Percentiles rank a stretch among this genome's conserved stretches.
Evolutionary conservation across 2,329 filamentous ascomycete genomes (phyloP).

Genomic region (Fusarium sp.): DNA sequence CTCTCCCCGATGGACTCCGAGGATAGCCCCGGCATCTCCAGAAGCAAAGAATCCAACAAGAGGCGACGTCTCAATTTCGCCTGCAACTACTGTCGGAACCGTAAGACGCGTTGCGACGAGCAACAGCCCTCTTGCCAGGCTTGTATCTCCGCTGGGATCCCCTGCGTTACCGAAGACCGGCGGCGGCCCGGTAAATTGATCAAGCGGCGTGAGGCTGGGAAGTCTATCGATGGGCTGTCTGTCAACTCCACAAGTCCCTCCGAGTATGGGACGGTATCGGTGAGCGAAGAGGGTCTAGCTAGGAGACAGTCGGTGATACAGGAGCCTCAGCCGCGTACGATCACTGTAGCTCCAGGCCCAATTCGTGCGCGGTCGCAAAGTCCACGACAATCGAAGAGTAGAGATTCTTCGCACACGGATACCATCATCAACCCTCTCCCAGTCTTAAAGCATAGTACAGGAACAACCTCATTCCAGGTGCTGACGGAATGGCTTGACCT

Average conservation of each 20-base stretch:
- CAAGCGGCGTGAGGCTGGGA: constrained; percentile 12
- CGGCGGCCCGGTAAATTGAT: constrained; percentile 13
- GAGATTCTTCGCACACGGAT: constrained; percentile 17
- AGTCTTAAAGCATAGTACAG: constrained; percentile 2
- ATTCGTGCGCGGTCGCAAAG: constrained; percentile 1
- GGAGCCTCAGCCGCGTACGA: background rate
- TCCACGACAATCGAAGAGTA: constrained; percentile 3
- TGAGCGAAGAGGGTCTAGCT: fast-evolving
- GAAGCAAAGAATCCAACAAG: constrained; percentile 1
- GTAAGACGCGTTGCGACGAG: constrained; percentile 17
- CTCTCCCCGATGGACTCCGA: constrained; percentile 25
- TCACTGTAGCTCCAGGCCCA: background rate
- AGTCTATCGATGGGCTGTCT: constrained; percentile 3
- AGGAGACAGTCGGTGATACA: background rate
- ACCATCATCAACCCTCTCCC: constrained; percentile 9
- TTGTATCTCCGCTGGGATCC: background rate
- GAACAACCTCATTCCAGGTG: background rate
- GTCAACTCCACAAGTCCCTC: background rate
- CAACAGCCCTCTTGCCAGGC: constrained; percentile 15
- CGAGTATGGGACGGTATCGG: background rate
- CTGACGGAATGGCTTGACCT: constrained; percentile 14
- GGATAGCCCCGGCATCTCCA: constrained; percentile 10
- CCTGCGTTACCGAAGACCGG: constrained; percentile 16
- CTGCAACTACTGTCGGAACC: constrained; percentile 21
- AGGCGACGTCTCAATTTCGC: constrained; percentile 24